phyloP scores from a whole-genome alignment of 352 stramenopile genomes.

The Pythium periplocum region DNA sequence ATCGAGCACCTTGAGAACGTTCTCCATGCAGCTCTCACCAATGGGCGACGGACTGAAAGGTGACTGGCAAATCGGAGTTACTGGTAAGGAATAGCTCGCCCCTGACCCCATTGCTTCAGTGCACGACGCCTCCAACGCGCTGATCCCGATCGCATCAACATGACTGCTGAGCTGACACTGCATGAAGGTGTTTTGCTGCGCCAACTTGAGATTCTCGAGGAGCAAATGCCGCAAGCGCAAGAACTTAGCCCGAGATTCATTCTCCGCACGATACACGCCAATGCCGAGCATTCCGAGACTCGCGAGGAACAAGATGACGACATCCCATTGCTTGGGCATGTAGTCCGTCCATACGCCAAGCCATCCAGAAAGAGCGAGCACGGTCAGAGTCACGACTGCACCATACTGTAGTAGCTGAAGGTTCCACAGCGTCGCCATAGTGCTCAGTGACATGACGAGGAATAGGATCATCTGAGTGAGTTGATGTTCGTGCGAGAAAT shows the following conservation, averaged over 20 bases:
- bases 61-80: background rate
- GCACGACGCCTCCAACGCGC: conserved; percentile 17
- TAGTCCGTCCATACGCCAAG: conserved; percentile 18
- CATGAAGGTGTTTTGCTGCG: conserved; percentile 57
- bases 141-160: conserved; percentile 50
- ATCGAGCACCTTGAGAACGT: conserved; percentile 53
- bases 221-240: conserved; percentile 46
- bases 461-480: conserved; percentile 52
- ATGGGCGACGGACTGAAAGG: conserved; percentile 5
- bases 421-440: conserved; percentile 49
- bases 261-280: conserved; percentile 37
- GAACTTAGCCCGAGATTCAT: conserved; percentile 39
- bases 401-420: conserved; percentile 49
- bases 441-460: conserved; percentile 39
- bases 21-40: conserved; percentile 71
- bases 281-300: conserved; percentile 33
- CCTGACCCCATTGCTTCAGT: background rate
- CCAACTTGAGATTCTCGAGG: conserved; percentile 59
- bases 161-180: conserved; percentile 60
- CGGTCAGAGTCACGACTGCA: conserved; percentile 17
- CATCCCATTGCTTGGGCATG: conserved; percentile 40
- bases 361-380: conserved; percentile 27
- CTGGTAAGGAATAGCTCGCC: background rate
- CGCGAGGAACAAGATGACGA: conserved; percentile 34
- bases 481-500: conserved; percentile 7